Percentiles rank a stretch among this genome's conserved stretches.
Evolutionary conservation across 441 rosid species (phyloP).

Genomic region (Aleurites moluccanus): DNA sequence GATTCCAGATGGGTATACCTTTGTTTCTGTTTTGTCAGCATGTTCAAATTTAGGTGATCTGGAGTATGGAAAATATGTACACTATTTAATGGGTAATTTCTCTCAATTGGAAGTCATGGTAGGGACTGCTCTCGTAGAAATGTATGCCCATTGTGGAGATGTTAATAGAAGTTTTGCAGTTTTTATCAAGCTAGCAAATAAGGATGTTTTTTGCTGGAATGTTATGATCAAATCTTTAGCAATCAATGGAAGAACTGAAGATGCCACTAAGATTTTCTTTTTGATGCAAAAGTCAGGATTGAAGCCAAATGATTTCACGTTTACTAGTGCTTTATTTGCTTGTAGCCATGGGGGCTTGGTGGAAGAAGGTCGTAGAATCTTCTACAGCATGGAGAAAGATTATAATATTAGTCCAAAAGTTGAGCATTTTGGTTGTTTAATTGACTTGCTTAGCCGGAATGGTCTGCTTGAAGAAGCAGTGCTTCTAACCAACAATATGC

Average conservation of each 20-base stretch:
- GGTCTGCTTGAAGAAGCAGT: conserved; percentile 35
- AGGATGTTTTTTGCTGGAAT: conserved; percentile 41
- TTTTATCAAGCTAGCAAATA: conserved; percentile 29
- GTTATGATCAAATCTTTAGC: conserved; percentile 39
- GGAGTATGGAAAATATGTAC: conserved; percentile 27
- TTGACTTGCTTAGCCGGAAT: conserved; percentile 35
- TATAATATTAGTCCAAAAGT: conserved; percentile 29
- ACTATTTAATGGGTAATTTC: conserved; percentile 21
- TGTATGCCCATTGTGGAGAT: conserved; percentile 36
- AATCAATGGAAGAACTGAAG: conserved; percentile 34
- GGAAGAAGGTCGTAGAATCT: conserved; percentile 32
- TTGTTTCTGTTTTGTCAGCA: conserved; percentile 30
- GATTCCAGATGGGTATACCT: conserved; percentile 26
- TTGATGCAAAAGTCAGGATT: conserved; percentile 27
- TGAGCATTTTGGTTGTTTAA: conserved; percentile 32
- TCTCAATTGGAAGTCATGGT: conserved; percentile 22
- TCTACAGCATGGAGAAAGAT: conserved; percentile 29
- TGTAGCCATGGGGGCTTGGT: conserved; percentile 38
- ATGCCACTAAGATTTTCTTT: conserved; percentile 27
- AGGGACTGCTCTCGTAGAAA: conserved; percentile 33
- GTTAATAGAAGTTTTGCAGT: conserved; percentile 26
- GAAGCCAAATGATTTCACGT: conserved; percentile 36
- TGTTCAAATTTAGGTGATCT: conserved; percentile 31
- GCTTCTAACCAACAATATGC: conserved; percentile 27
- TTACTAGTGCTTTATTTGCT: conserved; percentile 34